phyloP scores from a whole-genome alignment of 2,329 filamentous ascomycete species.

The Elsinoe necatrix region DNA sequence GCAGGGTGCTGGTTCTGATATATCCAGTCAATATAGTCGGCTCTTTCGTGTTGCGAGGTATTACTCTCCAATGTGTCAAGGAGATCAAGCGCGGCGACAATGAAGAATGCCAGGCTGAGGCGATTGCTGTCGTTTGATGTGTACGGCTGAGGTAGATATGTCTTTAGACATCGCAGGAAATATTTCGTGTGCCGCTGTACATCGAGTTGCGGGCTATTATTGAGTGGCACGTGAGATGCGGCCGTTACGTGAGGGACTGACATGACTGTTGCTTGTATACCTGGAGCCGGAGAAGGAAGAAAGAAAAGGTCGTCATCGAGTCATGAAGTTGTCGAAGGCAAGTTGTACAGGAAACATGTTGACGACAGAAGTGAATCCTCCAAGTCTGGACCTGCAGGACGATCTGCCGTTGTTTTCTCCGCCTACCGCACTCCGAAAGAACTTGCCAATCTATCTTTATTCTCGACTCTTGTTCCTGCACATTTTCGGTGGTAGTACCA shows the following conservation, averaged over 20 bases:
- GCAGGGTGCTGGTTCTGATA: slow-evolving; percentile 75
- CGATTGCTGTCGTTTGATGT: slow-evolving; percentile 84
- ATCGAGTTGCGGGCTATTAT: slow-evolving; percentile 15
- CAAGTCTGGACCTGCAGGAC: slow-evolving; percentile 8
- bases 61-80: slow-evolving; percentile 55
- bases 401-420: background rate
- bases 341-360: slow-evolving; percentile 1
- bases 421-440: slow-evolving; percentile 4
- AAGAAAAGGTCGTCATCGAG: background rate
- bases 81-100: slow-evolving; percentile 73
- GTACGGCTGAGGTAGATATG: slow-evolving; percentile 67
- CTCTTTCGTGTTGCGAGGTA: slow-evolving; percentile 46
- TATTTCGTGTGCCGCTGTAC: slow-evolving; percentile 49
- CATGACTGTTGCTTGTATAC: background rate
- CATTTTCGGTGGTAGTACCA: background rate
- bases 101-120: slow-evolving; percentile 84
- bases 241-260: background rate
- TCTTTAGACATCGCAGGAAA: slow-evolving; percentile 82
- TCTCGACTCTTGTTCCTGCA: background rate
- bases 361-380: background rate
- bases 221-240: slow-evolving; percentile 2
- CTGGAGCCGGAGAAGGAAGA: background rate
- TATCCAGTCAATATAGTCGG: slow-evolving; percentile 63
- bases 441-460: background rate
- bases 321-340: background rate